Evolutionary conservation across 2,329 filamentous ascomycete species (phyloP).

Genomic region (Cytospora piceae): DNA sequence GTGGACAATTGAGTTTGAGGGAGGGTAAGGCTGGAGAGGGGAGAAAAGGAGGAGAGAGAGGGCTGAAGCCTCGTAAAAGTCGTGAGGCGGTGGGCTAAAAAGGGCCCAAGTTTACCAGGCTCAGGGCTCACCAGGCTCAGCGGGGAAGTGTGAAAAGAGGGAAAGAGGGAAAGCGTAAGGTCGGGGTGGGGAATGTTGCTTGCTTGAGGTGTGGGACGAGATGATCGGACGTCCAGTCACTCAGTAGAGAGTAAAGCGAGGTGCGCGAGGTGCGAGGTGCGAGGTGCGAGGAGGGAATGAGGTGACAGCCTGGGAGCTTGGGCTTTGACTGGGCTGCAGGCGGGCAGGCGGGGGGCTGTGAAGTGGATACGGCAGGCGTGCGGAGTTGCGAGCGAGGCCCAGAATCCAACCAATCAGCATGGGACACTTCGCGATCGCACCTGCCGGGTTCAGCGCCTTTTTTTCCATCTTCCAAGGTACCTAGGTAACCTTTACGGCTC

Average conservation of each 20-base stretch:
- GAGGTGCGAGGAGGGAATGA: neutral
- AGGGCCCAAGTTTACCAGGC: constrained; percentile 1
- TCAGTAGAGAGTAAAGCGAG: too few relatives aligned
- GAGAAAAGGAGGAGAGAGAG: constrained; percentile 15
- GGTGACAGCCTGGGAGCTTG: constrained; percentile 10
- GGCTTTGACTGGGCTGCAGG: constrained; percentile 10
- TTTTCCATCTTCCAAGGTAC: neutral
- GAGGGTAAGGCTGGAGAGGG: constrained; percentile 23
- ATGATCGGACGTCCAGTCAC: too few relatives aligned
- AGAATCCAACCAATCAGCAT: neutral
- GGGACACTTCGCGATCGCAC: neutral
- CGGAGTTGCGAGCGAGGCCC: neutral
- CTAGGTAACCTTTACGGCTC: neutral
- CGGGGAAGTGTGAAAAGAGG: neutral
- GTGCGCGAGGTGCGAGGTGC: too few relatives aligned
- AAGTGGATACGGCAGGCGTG: constrained; percentile 13
- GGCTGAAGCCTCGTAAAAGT: constrained; percentile 21
- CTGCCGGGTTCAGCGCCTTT: neutral
- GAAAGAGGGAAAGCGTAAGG: neutral
- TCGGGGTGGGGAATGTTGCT: neutral
- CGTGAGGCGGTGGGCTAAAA: constrained; percentile 16
- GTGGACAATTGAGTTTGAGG: constrained; percentile 10
- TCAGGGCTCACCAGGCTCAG: neutral
- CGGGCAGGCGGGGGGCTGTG: constrained; percentile 5
- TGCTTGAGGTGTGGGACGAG: too few relatives aligned